phyloP scores from a whole-genome alignment of 2,329 filamentous ascomycete genomes.

The Raffaelea deltoideospora region DNA sequence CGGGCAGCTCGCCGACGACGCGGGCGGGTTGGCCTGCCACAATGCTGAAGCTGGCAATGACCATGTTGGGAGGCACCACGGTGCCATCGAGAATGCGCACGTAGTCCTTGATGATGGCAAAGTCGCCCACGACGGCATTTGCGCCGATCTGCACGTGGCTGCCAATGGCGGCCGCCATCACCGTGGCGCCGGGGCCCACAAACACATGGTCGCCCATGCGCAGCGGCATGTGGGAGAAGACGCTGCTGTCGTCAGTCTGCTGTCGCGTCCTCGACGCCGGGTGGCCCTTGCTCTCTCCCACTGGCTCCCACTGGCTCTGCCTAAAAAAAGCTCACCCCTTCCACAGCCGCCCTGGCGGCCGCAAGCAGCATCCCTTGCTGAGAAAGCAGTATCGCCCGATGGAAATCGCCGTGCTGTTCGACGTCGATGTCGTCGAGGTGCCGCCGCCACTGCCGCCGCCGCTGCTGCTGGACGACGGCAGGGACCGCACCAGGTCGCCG shows the following conservation, averaged over 20 bases:
- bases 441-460: conserved; percentile 24
- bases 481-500: conserved; percentile 62
- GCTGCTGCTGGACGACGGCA: conserved; percentile 25
- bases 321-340: conserved; percentile 38
- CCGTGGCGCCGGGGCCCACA: conserved; percentile 57
- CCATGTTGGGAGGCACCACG: conserved; percentile 74
- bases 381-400: conserved; percentile 90
- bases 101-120: conserved; percentile 87
- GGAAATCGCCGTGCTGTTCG: conserved; percentile 54
- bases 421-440: conserved; percentile 9
- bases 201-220: conserved; percentile 93
- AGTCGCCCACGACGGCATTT: conserved; percentile 64
- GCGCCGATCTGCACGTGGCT: conserved; percentile 76
- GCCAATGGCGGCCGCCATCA: conserved; percentile 73
- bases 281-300: no score
- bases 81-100: conserved; percentile 74
- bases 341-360: conserved; percentile 70
- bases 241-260: conserved; percentile 16
- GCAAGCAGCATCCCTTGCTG: conserved; percentile 59
- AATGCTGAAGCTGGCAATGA: conserved; percentile 81
- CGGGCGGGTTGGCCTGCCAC: conserved; percentile 73
- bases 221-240: conserved; percentile 71
- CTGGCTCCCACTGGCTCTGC: no score
- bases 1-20: conserved; percentile 67
- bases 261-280: neutral